Evolutionary conservation across 768 basidiomycete genomes (phyloP), one percentile per base, ranked within the genome.

Genomic region (Suillus clintonianus): DNA sequence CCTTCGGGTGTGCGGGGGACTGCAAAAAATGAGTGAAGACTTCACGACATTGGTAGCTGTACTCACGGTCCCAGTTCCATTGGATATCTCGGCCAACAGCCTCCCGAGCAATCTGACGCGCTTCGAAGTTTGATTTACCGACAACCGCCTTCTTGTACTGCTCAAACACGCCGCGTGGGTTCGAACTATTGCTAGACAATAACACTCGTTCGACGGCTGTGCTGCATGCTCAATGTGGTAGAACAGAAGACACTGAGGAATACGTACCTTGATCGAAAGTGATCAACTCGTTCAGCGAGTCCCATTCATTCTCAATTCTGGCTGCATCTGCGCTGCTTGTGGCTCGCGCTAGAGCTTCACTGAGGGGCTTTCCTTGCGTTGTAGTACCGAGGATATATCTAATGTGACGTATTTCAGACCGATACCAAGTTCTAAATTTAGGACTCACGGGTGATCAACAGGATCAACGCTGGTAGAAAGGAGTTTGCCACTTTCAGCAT

Each of bases 1-100:
- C 95, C 95, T 80, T 97, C 95, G 32, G 89, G 85, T 1, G 95
- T 97, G 34, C 93, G 86, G 7, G 94, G 93, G 53, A 89, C 92
- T 94, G 65, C 27, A 63, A 5, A n/a, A 51, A 41, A 57, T 36
- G 41, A 59, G 64, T 37, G 58, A 59, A 19, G 0, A 22, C 53
- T 14, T 53, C 63, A 54, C 71, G 48, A 14, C 34, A 1, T 1
- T 41, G 24, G 15, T 42, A 58, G 5, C 45, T 22, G 9, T 58
- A 80, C 90, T 68, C 71, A 92, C 92, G 78, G 76, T 95, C 92
- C 84, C 94, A 95, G 71, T 94, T 89, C 95, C 95, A 97, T 71
- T 81, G 85, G n/a, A 96, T 82, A 60, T 81, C 81, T 64, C 81
- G 76, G 5, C 74, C 74, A 34, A 94, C 74, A 54, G 94, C 85